Percentiles rank a stretch among this genome's conserved stretches.
Conservation (phyloP, 345 rosid genomes). For the Linum usitatissimum region DNA sequence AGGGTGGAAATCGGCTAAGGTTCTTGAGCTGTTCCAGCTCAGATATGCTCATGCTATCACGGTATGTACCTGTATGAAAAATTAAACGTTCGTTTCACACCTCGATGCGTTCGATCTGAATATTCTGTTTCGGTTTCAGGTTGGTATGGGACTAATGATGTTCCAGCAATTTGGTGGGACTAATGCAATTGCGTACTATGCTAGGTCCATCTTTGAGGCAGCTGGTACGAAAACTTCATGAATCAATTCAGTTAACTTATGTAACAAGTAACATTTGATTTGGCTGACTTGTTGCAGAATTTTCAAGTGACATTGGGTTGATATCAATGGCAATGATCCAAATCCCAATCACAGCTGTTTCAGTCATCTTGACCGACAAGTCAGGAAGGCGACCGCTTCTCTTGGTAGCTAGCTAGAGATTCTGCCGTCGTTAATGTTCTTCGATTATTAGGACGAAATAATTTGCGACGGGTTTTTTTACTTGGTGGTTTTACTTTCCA, state of each 20-base stretch:
- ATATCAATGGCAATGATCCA: constrained; percentile 10
- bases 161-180: constrained; percentile 39
- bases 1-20: neutral
- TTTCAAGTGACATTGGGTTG: neutral
- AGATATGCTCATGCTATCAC: neutral
- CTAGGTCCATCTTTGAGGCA: constrained; percentile 37
- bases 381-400: constrained; percentile 29
- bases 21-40: constrained; percentile 1
- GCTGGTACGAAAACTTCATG: constrained; percentile 25
- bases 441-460: too few species aligned
- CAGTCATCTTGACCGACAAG: constrained; percentile 17
- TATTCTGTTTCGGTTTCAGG: constrained; percentile 13
- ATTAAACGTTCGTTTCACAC: neutral
- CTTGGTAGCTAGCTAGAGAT: constrained; percentile 11
- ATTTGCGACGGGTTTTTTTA: too few species aligned
- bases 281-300: neutral
- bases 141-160: constrained; percentile 45
- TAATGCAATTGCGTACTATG: constrained; percentile 30
- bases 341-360: constrained; percentile 6
- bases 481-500: too few species aligned
- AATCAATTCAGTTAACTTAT: neutral
- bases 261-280: too few species aligned
- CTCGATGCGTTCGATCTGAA: neutral
- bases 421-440: too few species aligned
- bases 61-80: neutral